phyloP scores from a whole-genome alignment of 441 rosid genomes.

The Metrosideros polymorpha region DNA sequence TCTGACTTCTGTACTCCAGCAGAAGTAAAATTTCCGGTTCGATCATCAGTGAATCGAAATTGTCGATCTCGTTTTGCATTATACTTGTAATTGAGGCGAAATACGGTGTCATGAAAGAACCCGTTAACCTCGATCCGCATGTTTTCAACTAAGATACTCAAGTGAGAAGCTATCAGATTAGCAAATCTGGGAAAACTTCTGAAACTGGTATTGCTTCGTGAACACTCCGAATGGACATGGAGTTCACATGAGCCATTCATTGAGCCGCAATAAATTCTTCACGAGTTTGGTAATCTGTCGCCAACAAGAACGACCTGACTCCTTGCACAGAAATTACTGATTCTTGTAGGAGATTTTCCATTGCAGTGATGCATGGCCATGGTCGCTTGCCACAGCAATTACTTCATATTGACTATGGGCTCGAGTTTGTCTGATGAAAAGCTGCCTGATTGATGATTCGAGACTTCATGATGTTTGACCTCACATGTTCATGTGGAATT shows the following conservation, averaged over 20 bases:
- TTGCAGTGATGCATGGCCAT: background rate
- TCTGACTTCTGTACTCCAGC: background rate
- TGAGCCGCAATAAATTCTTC: background rate
- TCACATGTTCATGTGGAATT: rapidly evolving
- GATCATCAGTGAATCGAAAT: background rate
- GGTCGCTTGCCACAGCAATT: background rate
- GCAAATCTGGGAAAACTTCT: background rate
- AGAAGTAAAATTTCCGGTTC: background rate
- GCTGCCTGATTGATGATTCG: background rate
- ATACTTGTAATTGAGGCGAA: background rate
- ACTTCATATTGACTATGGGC: background rate
- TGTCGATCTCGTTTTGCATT: background rate
- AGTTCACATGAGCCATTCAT: background rate
- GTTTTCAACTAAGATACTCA: background rate
- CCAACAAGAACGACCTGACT: background rate
- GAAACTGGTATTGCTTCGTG: background rate
- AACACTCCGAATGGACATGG: background rate
- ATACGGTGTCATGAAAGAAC: background rate
- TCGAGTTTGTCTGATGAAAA: background rate
- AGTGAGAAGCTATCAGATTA: background rate
- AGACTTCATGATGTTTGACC: background rate
- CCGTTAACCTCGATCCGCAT: background rate
- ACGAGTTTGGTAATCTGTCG: background rate
- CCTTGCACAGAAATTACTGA: background rate
- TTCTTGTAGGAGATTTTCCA: background rate